A percentile compares a stretch with the other conserved stretches of the same genome.
These are phyloP conservation scores for Penicillium roqueforti DNA, from an alignment of 495 filamentous ascomycete species.

Conservation along the genomic window DNA sequence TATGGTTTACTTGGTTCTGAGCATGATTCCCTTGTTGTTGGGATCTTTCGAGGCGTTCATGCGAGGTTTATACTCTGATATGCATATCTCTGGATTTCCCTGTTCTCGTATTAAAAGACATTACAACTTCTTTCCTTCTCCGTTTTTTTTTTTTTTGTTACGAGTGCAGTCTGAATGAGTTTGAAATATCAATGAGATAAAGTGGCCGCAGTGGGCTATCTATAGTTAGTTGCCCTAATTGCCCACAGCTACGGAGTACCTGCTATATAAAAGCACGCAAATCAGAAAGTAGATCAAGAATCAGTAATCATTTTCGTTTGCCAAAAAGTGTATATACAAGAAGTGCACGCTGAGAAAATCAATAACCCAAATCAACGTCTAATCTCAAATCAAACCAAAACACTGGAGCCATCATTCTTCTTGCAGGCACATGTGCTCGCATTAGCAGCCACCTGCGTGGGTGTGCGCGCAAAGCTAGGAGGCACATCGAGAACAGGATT, in stretches of 20 bases:
- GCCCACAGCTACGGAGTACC: not conserved
- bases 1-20: constrained; percentile 1
- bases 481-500: constrained; percentile 88
- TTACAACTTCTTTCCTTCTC: not conserved
- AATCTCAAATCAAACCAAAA: constrained; percentile 30
- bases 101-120: not conserved
- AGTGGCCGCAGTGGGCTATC: not conserved
- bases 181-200: not conserved
- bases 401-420: constrained; percentile 43
- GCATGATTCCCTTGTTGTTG: constrained; percentile 14
- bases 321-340: not conserved
- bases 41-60: constrained; percentile 9
- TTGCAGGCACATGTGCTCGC: constrained; percentile 41
- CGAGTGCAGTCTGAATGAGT: not conserved
- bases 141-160: not conserved
- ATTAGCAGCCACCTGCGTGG: constrained; percentile 60
- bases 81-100: not conserved
- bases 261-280: too few species aligned
- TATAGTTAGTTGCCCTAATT: not conserved
- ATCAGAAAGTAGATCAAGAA: not conserved
- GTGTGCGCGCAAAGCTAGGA: constrained; percentile 70
- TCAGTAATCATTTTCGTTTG: not conserved
- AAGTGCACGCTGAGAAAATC: not conserved
- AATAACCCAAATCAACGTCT: not conserved
- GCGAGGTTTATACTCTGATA: not conserved